A percentile compares a stretch with the other conserved stretches of the same genome.
phyloP scores from a whole-genome alignment of 148 eudicot species.

The Chenopodium berlandieri region DNA sequence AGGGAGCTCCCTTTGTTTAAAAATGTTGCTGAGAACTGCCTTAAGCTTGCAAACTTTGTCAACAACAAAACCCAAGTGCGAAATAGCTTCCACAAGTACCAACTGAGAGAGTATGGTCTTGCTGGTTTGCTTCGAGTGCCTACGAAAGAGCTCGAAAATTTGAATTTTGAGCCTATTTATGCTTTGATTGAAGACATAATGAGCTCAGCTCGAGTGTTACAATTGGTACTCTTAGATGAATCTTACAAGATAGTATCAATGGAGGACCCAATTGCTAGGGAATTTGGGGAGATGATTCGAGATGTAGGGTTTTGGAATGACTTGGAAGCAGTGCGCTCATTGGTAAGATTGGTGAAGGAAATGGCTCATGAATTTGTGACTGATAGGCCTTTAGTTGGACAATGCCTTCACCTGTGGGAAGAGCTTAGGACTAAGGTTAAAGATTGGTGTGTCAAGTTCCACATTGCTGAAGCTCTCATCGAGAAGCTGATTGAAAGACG shows the following conservation, averaged over 20 bases:
- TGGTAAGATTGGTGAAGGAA: slow-evolving; percentile 62
- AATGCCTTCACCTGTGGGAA: slow-evolving; percentile 90
- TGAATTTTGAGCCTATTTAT: slow-evolving; percentile 46
- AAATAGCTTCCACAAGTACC: slow-evolving; percentile 61
- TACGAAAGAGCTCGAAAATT: slow-evolving; percentile 29
- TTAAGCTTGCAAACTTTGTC: slow-evolving; percentile 62
- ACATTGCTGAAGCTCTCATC: slow-evolving; percentile 45
- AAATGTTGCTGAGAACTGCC: slow-evolving; percentile 64
- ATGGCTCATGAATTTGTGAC: slow-evolving; percentile 72
- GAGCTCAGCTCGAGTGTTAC: slow-evolving; percentile 69
- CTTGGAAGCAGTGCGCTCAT: slow-evolving; percentile 67
- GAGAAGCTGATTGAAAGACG: slow-evolving; percentile 63
- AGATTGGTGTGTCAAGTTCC: slow-evolving; percentile 78
- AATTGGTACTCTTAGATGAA: slow-evolving; percentile 61
- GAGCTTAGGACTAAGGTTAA: slow-evolving; percentile 66
- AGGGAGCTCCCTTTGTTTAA: slow-evolving; percentile 75
- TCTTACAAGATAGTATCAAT: slow-evolving; percentile 59
- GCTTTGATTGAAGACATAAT: slow-evolving; percentile 67
- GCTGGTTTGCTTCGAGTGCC: slow-evolving; percentile 51
- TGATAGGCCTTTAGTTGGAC: slow-evolving; percentile 75
- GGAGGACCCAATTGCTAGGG: slow-evolving; percentile 73
- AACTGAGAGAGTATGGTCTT: slow-evolving; percentile 63
- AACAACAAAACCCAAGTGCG: slow-evolving; percentile 61
- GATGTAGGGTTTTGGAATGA: slow-evolving; percentile 89
- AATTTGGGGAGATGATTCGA: slow-evolving; percentile 74